Base-by-base conservation (phyloP, 2,329 filamentous ascomycete genomes). In the Pseudogymnoascus sp. region DNA sequence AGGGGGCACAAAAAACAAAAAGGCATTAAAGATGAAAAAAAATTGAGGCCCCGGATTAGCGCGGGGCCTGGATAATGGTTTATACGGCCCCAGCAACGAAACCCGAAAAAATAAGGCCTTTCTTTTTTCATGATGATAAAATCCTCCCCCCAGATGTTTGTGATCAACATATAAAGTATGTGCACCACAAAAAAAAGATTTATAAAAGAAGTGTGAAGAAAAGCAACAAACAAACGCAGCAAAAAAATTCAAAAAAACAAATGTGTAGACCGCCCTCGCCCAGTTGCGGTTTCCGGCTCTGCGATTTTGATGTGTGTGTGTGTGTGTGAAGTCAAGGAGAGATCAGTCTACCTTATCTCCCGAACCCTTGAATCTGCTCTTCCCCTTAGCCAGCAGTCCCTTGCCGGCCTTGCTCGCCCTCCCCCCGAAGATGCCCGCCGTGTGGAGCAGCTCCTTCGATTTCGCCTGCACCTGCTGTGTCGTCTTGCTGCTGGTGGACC, bases 311-410 rank as follows among this genome's bases (percentile, higher is more conserved):
- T 43, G 40, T 22, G 16, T 41, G 16, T 43, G 40, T 43, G 38
- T 41, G 43, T 50, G 46, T 28, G 24, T 28, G 19, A 53, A 60
- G 22, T n/a, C 56, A 73, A 74, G 71, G 71, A 74, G 71, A 76
- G 78, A 83, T 81, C 78, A 87, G 91, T 91, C 72, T 89, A 93
- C 90, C 90, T 96, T 96, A 77, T 95, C 90, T 72, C 87, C 85
- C 66, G 83, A 66, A 63, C 70, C 68, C 60, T 68, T 80, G 74
- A 96, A 86, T 76, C 91, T 93, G 78, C 84, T 93, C 78, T 90
- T 93, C 69, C 93, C 91, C 78, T 96, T 96, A 68, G 89, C 91
- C 75, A 97, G 88, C 67, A 97, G 77, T 61, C 93, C 93, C 79
- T 96, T 96, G 59, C 93, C 92, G 64, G 91, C 91, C 72, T 90